Evolutionary conservation across 83 land plant genomes (phyloP), one percentile per base, ranked within the genome.

Genomic region (Isoetes engelmannii): DNA sequence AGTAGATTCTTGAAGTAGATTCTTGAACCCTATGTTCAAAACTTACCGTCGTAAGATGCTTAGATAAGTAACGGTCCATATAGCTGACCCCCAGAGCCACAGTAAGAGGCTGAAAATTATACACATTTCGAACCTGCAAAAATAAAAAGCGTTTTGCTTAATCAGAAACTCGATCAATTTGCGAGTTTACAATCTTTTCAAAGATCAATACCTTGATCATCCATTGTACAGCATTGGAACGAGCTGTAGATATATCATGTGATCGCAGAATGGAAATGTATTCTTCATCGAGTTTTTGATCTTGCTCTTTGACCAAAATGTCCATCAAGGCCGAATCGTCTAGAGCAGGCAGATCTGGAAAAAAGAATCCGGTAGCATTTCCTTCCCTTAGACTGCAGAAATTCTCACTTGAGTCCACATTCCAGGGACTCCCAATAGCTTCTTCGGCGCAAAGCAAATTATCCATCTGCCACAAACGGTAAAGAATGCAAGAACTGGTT

Each of bases 61-160:
- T 67, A 12, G 49, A 47, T 6, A 59, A 37, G 4, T 59, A 59
- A 9, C 62, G 62, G 28, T 59, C 62, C 19, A 59, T 19, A 37
- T 59, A 59, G 62, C 62, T 59, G 10, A 37, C 12, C 9, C 18
- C 62, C 62, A 59, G 62, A 12, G 62, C 62, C 28, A 37, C 62
- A 3, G 62, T 59, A 3, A 59, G 18, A 37, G 62, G 62, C 28
- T 42, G 18, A 18, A 59, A 59, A 18, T 18, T 42, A 59, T 59
- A 59, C 1, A 59, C 62, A 59, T 59, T 59, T 18, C 62, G 62
- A 48, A 67, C 20, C 57, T 67, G 57, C 21, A 47, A 47, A 37
- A 59, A n/a, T n/a, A n/a, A 1, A 59, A 59, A 18, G 4, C 18
- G 1, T 12, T 12, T 18, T 18, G 28, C 18, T 12, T 42, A 3